These are phyloP conservation scores for Atalantia buxifolia DNA, from an alignment of 345 rosid species.

Conservation along the genomic window DNA sequence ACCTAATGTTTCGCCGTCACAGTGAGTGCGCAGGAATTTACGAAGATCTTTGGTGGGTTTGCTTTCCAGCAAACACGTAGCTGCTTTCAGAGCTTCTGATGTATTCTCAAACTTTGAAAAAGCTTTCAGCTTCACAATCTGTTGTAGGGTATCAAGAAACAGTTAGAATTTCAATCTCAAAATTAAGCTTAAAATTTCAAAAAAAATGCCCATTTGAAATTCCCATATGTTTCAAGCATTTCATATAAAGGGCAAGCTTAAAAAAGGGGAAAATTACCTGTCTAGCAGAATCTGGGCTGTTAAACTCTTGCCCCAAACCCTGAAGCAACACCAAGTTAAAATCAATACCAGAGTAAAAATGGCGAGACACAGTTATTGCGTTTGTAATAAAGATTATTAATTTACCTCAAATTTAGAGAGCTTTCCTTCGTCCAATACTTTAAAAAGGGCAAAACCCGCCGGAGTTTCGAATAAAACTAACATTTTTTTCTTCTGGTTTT, in stretches of 20 bases:
- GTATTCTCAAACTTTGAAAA: conserved; percentile 92
- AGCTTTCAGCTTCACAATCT: conserved; percentile 82
- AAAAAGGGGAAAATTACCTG: conserved; percentile 33
- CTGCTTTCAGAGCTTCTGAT: conserved; percentile 77
- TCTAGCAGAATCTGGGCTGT: conserved; percentile 51
- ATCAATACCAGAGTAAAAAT: neutral
- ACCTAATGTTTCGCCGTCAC: conserved; percentile 62
- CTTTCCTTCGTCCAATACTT: conserved; percentile 68
- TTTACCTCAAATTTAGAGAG: conserved; percentile 66
- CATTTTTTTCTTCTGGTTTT: conserved; percentile 29
- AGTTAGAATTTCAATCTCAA: neutral
- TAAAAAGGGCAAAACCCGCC: conserved; percentile 72
- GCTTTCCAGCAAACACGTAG: conserved; percentile 68
- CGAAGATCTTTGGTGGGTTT: conserved; percentile 72
- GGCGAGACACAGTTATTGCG: too few relatives aligned
- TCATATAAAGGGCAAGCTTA: neutral
- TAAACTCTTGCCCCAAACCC: conserved; percentile 68
- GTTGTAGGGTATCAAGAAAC: neutral
- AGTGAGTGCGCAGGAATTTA: conserved; percentile 69
- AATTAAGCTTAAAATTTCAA: neutral
- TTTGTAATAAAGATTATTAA: neutral
- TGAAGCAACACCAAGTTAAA: conserved; percentile 21
- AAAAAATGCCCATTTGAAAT: neutral
- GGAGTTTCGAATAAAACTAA: conserved; percentile 68
- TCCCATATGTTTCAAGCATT: neutral